Evolutionary conservation across 176 grass and related monocot genomes (phyloP).

Genomic region (Eremochloa ophiuroides): DNA sequence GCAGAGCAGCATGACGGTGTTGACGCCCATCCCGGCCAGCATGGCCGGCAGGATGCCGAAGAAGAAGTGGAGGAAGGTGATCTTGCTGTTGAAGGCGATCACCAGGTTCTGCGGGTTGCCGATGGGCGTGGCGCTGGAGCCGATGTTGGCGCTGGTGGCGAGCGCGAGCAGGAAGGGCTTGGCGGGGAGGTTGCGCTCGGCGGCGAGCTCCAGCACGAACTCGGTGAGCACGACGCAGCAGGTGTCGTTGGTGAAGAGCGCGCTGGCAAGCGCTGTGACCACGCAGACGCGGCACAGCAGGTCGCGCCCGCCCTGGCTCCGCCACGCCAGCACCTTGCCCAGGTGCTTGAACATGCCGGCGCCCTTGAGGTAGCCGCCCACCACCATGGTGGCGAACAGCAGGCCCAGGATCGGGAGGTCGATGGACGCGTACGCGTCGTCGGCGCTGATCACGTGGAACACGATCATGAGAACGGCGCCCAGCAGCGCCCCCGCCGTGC

Average conservation of each 20-base stretch:
- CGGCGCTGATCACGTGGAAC: conserved; percentile 71
- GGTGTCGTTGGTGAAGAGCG: conserved; percentile 95
- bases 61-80: conserved; percentile 63
- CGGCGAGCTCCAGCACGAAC: conserved; percentile 83
- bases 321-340: conserved; percentile 72
- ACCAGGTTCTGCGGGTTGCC: conserved; percentile 99
- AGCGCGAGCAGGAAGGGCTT: conserved; percentile 88
- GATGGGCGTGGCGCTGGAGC: conserved; percentile 81
- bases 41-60: conserved; percentile 71
- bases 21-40: conserved; percentile 69
- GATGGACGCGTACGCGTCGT: conserved; percentile 78
- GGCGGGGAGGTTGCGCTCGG: conserved; percentile 66
- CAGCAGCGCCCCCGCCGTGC: conserved; percentile 88
- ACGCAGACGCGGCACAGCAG: conserved; percentile 86
- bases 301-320: conserved; percentile 79
- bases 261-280: conserved; percentile 76
- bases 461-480: conserved; percentile 78
- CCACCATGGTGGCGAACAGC: conserved; percentile 91
- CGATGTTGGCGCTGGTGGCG: conserved; percentile 90
- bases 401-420: conserved; percentile 94
- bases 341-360: conserved; percentile 90
- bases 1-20: conserved; percentile 61
- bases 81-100: conserved; percentile 84
- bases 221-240: conserved; percentile 92
- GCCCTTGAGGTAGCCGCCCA: conserved; percentile 82